A percentile compares a stretch with the other conserved stretches of the same genome.
Conservation (phyloP, 768 basidiomycete species). For the Suillus decipiens region DNA sequence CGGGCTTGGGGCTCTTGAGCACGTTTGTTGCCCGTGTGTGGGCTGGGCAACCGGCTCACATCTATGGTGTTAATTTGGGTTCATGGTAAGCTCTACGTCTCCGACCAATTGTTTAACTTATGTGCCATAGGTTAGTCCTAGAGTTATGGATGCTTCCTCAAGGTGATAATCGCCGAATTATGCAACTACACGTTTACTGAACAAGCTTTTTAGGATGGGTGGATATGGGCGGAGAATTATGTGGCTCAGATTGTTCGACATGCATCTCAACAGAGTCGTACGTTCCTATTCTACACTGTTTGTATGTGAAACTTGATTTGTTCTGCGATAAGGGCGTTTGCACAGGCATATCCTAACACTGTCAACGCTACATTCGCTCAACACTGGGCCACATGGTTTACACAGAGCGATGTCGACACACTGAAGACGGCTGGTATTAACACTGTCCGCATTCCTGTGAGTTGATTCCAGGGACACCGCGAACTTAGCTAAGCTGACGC, state of each 20-base stretch:
- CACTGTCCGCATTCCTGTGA: slow-evolving; percentile 74
- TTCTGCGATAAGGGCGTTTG: slow-evolving; percentile 44
- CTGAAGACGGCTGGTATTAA: slow-evolving; percentile 62
- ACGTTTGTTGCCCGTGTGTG: slow-evolving; percentile 20
- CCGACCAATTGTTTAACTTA: slow-evolving; percentile 4
- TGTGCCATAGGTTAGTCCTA: slow-evolving; percentile 60
- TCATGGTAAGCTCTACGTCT: slow-evolving; percentile 47
- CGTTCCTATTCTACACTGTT: neutral
- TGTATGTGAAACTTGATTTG: neutral
- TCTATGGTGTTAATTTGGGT: slow-evolving; percentile 74
- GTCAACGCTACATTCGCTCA: slow-evolving; percentile 58
- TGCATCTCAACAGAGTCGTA: slow-evolving; percentile 76
- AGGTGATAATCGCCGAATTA: slow-evolving; percentile 36
- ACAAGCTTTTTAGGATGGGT: slow-evolving; percentile 54
- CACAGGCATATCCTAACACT: slow-evolving; percentile 55
- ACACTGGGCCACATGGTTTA: slow-evolving; percentile 82
- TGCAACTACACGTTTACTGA: neutral
- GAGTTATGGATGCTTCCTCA: slow-evolving; percentile 85
- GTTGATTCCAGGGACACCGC: slow-evolving; percentile 19
- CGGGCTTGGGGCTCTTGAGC: slow-evolving; percentile 17
- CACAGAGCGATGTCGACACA: slow-evolving; percentile 55
- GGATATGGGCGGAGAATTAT: slow-evolving; percentile 70
- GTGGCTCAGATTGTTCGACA: slow-evolving; percentile 50
- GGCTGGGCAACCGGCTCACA: slow-evolving; percentile 40
- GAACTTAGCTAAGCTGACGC: neutral